Conservation (phyloP, 2,329 filamentous ascomycete genomes). For the Colletotrichum ledebouriae region DNA sequence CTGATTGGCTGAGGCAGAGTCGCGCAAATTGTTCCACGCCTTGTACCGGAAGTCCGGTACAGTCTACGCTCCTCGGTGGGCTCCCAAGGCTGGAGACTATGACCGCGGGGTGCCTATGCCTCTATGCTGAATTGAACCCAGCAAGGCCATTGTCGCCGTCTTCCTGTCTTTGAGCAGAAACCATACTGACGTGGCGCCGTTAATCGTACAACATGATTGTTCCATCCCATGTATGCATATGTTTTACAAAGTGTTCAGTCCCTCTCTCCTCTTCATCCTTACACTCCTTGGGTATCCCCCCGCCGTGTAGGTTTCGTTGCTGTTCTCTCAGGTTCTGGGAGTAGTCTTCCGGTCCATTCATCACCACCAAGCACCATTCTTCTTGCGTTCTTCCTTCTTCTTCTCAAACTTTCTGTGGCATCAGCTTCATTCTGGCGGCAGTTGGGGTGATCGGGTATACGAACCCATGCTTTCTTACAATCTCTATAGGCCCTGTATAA, state of each 20-base stretch:
- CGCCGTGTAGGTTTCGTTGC: slow-evolving; percentile 6
- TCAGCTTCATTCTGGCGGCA: slow-evolving; percentile 9
- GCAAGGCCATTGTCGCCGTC: too few species aligned
- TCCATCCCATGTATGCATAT: slow-evolving; percentile 20
- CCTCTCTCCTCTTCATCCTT: not conserved
- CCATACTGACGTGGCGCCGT: not conserved
- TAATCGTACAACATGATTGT: slow-evolving; percentile 26
- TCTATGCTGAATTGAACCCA: not conserved
- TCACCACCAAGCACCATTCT: slow-evolving; percentile 45
- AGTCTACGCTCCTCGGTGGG: too few species aligned
- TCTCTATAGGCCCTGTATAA: slow-evolving; percentile 84
- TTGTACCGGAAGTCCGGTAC: too few species aligned
- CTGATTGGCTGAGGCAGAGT: too few species aligned
- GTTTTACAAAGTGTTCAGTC: slow-evolving; percentile 35
- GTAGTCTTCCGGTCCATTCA: not conserved
- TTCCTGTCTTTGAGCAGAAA: not conserved
- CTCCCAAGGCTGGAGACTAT: too few species aligned
- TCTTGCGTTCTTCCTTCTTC: slow-evolving; percentile 47
- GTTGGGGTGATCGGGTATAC: slow-evolving; percentile 41
- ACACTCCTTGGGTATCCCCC: not conserved
- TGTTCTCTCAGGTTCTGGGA: slow-evolving; percentile 2
- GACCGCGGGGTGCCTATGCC: not conserved
- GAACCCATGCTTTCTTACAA: slow-evolving; percentile 95
- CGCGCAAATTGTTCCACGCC: too few species aligned
- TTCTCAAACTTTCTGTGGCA: slow-evolving; percentile 46